These are phyloP conservation scores for Albatrellus ellisii DNA, from an alignment of 768 basidiomycete species.

Conservation along the genomic window DNA sequence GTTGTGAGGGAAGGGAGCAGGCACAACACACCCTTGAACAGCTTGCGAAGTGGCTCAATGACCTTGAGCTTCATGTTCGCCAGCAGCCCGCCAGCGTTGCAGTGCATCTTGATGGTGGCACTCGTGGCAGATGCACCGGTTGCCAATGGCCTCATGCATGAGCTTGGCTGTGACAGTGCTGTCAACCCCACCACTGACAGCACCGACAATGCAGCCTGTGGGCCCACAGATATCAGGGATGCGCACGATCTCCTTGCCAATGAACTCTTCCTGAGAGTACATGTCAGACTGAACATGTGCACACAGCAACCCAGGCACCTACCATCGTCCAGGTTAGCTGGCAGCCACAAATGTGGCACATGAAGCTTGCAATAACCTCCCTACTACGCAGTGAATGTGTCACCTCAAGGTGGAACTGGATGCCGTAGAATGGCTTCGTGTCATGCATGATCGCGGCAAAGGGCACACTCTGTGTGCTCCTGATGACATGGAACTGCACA, in stretches of 20 bases:
- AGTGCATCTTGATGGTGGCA: slow-evolving; percentile 99
- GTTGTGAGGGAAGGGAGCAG: no score
- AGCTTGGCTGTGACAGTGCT: slow-evolving; percentile 97
- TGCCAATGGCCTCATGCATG: slow-evolving; percentile 99
- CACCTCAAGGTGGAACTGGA: slow-evolving; percentile 98
- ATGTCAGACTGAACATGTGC: neutral
- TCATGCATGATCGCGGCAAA: slow-evolving; percentile 90
- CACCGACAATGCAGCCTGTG: slow-evolving; percentile 93
- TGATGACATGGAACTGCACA: slow-evolving; percentile 76
- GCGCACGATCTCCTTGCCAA: slow-evolving; percentile 88
- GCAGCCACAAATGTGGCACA: slow-evolving; percentile 76
- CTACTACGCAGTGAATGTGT: slow-evolving; percentile 86
- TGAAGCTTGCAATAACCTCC: slow-evolving; percentile 78
- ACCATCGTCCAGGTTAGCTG: slow-evolving; percentile 90
- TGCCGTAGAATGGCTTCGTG: slow-evolving; percentile 81
- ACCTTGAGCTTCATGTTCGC: slow-evolving; percentile 98
- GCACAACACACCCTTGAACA: slow-evolving; percentile 77
- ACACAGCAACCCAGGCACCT: neutral
- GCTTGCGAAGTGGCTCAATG: slow-evolving; percentile 91
- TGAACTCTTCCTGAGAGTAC: slow-evolving; percentile 77
- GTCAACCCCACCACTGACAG: slow-evolving; percentile 95
- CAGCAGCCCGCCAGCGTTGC: slow-evolving; percentile 93
- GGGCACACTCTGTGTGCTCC: slow-evolving; percentile 75
- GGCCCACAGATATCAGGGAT: slow-evolving; percentile 92
- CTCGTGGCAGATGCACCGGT: slow-evolving; percentile 63